These are phyloP conservation scores for Phaeodactylum tricornutum DNA, from an alignment of 108 stramenopile species.

Conservation along the genomic window DNA sequence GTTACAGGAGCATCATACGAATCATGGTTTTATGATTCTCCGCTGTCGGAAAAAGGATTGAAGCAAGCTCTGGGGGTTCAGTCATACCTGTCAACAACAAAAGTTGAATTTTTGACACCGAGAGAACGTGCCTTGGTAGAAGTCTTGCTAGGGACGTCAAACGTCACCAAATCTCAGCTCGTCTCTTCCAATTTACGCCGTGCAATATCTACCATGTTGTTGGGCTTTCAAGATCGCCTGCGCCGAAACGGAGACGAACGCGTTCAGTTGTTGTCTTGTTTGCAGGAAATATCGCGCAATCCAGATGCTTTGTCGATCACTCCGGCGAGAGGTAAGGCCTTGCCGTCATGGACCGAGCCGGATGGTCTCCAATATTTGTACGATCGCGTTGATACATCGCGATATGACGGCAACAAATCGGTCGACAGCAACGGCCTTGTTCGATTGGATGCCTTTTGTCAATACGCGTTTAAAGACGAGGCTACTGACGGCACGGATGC, in stretches of 20 bases:
- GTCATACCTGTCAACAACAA: constrained; percentile 38
- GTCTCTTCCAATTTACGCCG: constrained; percentile 74
- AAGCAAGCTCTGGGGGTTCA: constrained; percentile 44
- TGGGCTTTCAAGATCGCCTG: constrained; percentile 62
- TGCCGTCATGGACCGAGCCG: constrained; percentile 62
- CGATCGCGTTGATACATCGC: constrained; percentile 39
- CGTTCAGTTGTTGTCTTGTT: constrained; percentile 48
- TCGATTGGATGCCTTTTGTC: constrained; percentile 67
- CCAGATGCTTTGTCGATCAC: constrained; percentile 81
- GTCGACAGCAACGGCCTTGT: constrained; percentile 50
- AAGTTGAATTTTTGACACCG: constrained; percentile 28
- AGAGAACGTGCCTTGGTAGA: constrained; percentile 31
- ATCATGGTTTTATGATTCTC: constrained; percentile 79
- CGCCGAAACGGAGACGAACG: constrained; percentile 21
- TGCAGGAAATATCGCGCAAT: constrained; percentile 84
- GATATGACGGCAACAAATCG: constrained; percentile 77
- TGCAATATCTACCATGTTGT: constrained; percentile 71
- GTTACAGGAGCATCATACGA: constrained; percentile 51
- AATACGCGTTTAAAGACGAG: constrained; percentile 43
- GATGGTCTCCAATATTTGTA: constrained; percentile 30
- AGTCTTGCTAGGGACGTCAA: constrained; percentile 24
- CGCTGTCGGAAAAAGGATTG: constrained; percentile 57
- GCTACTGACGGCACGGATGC: constrained; percentile 17
- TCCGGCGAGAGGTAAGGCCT: constrained; percentile 31
- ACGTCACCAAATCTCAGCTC: constrained; percentile 25